Evolutionary conservation across 495 filamentous ascomycete species (phyloP), one percentile per base, ranked within the genome.

Genomic region (Penicillium daleae): DNA sequence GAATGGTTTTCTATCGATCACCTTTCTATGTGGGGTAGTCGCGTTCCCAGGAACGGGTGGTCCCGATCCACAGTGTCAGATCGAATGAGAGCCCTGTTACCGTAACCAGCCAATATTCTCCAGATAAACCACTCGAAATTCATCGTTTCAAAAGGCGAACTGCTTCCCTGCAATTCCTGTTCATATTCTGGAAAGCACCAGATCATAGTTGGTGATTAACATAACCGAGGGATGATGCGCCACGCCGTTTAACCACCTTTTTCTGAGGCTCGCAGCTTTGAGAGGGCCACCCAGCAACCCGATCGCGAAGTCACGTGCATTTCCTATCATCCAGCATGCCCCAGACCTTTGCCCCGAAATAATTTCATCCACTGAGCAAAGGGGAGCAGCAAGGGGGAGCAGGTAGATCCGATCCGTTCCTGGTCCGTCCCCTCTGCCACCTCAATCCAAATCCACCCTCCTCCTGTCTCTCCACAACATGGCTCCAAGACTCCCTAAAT

Each of bases 321-420:
- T 31, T 62, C 52, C 52, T 62, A 62, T 51, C 33, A 62, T n/a
- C 44, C 48, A 42, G 60, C 52, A 62, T 39, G 22, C 60, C 59
- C 60, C 53, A 57, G 59, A 50, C 19, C 32, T 51, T 57, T 19
- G 27, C 12, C 21, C 53, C 10, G 49, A 57, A 62, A 51, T 57
- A 13, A 51, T 57, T 62, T 52, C 53, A 42, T 27, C 60, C 53
- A 42, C 40, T 62, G 31, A 57, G 60, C 29, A 56, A n/a, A 50
- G 60, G 60, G 33, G 33, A 17, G 21, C 4, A 42, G 19, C 35
- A 56, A 56, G 13, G 22, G 53, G 53, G 53, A 12, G 35, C 33
- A 39, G 33, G 42, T 42, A 21, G 9, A 40, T 37, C 2, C 33
- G 12, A 6, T 29, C 15, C 24, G n/a, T n/a, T n/a, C n/a, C n/a